These are phyloP conservation scores for Candolleomyces aberdarensis DNA, from an alignment of 768 basidiomycete genomes.

Conservation along the genomic window DNA sequence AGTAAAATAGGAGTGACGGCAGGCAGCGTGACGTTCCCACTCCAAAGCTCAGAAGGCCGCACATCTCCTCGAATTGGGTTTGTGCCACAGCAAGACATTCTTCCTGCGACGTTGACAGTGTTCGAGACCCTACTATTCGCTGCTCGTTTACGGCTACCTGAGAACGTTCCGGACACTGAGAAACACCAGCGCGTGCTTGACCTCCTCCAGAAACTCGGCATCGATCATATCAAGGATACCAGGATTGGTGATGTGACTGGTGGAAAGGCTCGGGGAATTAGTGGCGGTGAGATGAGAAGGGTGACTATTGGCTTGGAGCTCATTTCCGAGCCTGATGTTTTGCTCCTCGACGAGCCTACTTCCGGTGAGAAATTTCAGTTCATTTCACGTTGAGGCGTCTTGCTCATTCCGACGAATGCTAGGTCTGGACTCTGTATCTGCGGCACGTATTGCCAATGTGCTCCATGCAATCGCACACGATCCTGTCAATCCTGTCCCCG, in stretches of 20 bases:
- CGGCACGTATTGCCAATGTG: constrained; percentile 73
- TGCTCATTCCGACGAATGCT: constrained; percentile 2
- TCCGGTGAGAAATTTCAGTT: constrained; percentile 35
- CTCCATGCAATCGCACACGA: constrained; percentile 75
- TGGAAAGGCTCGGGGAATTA: constrained; percentile 76
- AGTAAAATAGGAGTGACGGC: constrained; percentile 66
- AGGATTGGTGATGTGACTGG: constrained; percentile 68
- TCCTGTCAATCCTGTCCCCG: constrained; percentile 63
- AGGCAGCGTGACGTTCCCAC: constrained; percentile 62
- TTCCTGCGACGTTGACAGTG: constrained; percentile 77
- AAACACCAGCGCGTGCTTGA: constrained; percentile 65
- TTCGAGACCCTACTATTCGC: constrained; percentile 83
- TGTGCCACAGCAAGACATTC: constrained; percentile 83
- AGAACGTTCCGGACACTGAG: constrained; percentile 56
- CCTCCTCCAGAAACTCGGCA: constrained; percentile 76
- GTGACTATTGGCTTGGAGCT: constrained; percentile 91
- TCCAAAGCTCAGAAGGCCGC: constrained; percentile 22
- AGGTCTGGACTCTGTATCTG: constrained; percentile 88
- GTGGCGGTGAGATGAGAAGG: constrained; percentile 87
- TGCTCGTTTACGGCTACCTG: constrained; percentile 80
- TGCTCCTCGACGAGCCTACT: constrained; percentile 88
- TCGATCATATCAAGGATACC: constrained; percentile 63
- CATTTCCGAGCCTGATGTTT: constrained; percentile 77
- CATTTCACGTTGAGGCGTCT: background rate
- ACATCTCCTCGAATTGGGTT: constrained; percentile 66